These are phyloP conservation scores for Vachellia pachyceras DNA, from an alignment of 306 rosid genomes.

Conservation along the genomic window DNA sequence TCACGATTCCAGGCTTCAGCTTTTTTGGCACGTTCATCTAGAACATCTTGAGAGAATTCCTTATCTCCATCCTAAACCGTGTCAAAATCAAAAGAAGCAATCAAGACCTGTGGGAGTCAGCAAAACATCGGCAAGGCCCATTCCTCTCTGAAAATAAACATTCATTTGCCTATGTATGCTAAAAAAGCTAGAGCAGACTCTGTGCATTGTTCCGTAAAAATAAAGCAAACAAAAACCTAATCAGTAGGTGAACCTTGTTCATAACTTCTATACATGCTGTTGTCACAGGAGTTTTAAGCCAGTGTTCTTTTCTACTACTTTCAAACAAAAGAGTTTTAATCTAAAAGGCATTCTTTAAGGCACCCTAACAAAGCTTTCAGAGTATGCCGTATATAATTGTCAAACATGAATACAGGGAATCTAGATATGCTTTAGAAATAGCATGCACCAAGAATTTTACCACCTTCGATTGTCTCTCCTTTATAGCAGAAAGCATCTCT, in stretches of 20 bases:
- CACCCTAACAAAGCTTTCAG: constrained; percentile 13
- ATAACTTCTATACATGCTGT: neutral
- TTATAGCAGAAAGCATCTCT: constrained; percentile 80
- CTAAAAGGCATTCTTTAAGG: neutral
- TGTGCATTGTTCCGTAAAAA: neutral
- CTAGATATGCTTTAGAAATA: constrained; percentile 10
- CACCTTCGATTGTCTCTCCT: constrained; percentile 86
- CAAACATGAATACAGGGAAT: constrained; percentile 18
- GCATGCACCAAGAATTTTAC: constrained; percentile 30
- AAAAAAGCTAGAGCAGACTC: neutral
- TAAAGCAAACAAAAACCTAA: neutral
- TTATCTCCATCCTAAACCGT: constrained; percentile 72
- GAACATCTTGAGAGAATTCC: constrained; percentile 69
- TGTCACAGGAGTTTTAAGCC: neutral
- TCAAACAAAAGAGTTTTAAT: constrained; percentile 4
- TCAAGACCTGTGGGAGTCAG: constrained; percentile 1
- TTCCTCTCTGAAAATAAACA: constrained; percentile 29
- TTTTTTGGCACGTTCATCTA: constrained; percentile 80
- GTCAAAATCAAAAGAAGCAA: constrained; percentile 22
- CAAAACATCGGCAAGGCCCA: constrained; percentile 13
- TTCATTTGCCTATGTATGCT: neutral
- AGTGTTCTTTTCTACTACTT: constrained; percentile 13
- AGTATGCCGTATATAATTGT: neutral
- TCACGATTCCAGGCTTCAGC: constrained; percentile 88
- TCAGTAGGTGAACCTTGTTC: neutral